Conservation (phyloP, 1,139 yeast genomes). For the Chernovozyma sophiae-reginae region DNA sequence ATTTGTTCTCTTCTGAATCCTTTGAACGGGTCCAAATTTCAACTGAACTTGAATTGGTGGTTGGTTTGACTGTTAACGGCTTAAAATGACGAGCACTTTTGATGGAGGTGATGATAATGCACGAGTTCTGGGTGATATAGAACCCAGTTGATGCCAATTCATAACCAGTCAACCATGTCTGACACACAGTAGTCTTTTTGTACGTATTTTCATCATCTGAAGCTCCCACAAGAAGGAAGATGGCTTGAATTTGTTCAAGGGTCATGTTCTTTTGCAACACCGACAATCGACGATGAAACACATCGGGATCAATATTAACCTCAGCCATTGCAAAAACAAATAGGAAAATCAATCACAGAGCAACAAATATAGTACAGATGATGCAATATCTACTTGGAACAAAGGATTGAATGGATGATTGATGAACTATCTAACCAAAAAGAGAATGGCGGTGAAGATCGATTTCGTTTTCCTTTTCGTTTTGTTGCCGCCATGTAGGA, state of each 20-base stretch:
- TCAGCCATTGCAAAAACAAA: too few relatives aligned
- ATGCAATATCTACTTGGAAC: too few relatives aligned
- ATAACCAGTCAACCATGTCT: slow-evolving; percentile 90
- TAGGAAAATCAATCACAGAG: too few relatives aligned
- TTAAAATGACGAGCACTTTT: slow-evolving; percentile 83
- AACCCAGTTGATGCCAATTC: slow-evolving; percentile 91
- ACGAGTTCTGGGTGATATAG: slow-evolving; percentile 56
- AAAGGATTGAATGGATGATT: too few relatives aligned
- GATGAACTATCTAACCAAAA: too few relatives aligned
- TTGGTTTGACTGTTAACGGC: slow-evolving; percentile 41
- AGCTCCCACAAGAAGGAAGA: slow-evolving; percentile 75
- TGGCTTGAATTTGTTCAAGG: slow-evolving; percentile 44
- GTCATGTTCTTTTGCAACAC: slow-evolving; percentile 37
- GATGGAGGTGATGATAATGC: slow-evolving; percentile 71
- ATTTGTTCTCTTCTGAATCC: slow-evolving; percentile 49
- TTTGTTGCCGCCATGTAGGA: too few relatives aligned
- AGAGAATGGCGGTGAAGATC: too few relatives aligned
- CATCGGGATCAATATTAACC: slow-evolving; percentile 35
- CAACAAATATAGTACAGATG: too few relatives aligned
- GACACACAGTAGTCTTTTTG: slow-evolving; percentile 82
- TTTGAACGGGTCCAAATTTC: slow-evolving; percentile 77
- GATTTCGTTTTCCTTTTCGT: too few relatives aligned
- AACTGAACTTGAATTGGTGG: slow-evolving; percentile 42
- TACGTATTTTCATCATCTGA: slow-evolving; percentile 86
- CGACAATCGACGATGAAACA: slow-evolving; percentile 40